Percentiles rank a stretch among this genome's conserved stretches.
These are phyloP conservation scores for Xylaria bambusicola DNA, from an alignment of 495 filamentous ascomycete species.

Conservation along the genomic window DNA sequence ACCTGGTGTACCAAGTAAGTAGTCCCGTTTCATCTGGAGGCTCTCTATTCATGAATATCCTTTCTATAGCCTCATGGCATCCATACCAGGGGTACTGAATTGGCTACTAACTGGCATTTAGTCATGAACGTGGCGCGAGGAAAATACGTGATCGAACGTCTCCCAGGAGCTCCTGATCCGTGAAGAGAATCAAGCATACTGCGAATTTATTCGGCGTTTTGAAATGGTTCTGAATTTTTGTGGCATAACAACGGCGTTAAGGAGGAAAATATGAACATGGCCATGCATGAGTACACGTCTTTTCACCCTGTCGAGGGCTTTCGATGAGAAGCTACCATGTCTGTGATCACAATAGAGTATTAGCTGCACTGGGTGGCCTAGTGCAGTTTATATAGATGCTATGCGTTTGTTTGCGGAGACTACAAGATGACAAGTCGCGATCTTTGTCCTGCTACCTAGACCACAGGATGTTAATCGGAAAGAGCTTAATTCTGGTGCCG, in stretches of 20 bases:
- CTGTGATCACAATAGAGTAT: background rate
- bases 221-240: background rate
- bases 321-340: background rate
- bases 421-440: background rate
- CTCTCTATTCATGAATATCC: background rate
- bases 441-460: background rate
- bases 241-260: conserved; percentile 13
- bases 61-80: background rate
- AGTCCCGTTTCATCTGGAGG: background rate
- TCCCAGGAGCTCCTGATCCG: conserved; percentile 70
- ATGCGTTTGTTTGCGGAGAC: background rate
- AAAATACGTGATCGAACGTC: conserved; percentile 90
- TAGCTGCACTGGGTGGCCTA: background rate
- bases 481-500: no score
- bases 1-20: conserved; percentile 59
- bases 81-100: conserved; percentile 17
- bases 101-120: conserved; percentile 23
- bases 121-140: conserved; percentile 68
- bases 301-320: background rate
- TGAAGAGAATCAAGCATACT: background rate
- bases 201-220: background rate
- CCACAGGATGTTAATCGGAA: no score
- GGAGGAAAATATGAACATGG: background rate
- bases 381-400: background rate
- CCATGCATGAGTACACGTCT: background rate